A percentile compares a stretch with the other conserved stretches of the same genome.
These are phyloP conservation scores for Scenedesmus sp. DNA, from an alignment of 163 green algal species.

Conservation along the genomic window DNA sequence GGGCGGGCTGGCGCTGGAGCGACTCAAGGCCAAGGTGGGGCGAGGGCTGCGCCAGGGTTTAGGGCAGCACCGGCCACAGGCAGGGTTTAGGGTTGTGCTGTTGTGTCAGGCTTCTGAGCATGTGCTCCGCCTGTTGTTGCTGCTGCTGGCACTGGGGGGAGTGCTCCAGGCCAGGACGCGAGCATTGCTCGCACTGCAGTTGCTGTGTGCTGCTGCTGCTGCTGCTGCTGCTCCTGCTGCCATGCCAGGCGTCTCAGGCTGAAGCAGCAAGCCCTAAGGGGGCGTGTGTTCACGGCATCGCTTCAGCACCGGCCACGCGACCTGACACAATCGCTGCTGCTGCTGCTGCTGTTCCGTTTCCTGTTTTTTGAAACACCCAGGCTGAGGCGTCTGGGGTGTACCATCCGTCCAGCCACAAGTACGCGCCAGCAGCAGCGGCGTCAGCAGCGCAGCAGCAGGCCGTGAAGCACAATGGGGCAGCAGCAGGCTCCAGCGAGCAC, in stretches of 20 bases:
- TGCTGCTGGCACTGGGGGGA: neutral
- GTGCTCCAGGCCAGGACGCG: too few species aligned
- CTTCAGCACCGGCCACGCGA: too few species aligned
- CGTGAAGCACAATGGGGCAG: neutral
- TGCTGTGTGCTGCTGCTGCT: neutral
- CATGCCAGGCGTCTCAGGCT: too few species aligned
- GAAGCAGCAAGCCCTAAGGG: too few species aligned
- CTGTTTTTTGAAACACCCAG: too few species aligned
- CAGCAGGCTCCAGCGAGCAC: neutral
- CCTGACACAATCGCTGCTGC: neutral
- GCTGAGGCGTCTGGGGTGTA: neutral
- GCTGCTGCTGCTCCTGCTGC: neutral
- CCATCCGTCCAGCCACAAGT: too few species aligned
- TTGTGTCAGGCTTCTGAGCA: too few species aligned
- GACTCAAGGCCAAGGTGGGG: conserved; percentile 1
- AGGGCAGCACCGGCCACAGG: neutral
- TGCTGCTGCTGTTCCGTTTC: neutral
- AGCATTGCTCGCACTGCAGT: too few species aligned
- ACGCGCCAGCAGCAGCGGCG: too few species aligned
- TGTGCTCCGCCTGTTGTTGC: neutral
- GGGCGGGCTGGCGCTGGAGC: neutral
- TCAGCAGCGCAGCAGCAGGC: neutral
- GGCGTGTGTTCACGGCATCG: too few species aligned
- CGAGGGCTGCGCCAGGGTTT: too few species aligned
- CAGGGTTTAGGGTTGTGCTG: neutral